Conservation (phyloP, 768 basidiomycete genomes). For the Coprinopsis strossmayeri region DNA sequence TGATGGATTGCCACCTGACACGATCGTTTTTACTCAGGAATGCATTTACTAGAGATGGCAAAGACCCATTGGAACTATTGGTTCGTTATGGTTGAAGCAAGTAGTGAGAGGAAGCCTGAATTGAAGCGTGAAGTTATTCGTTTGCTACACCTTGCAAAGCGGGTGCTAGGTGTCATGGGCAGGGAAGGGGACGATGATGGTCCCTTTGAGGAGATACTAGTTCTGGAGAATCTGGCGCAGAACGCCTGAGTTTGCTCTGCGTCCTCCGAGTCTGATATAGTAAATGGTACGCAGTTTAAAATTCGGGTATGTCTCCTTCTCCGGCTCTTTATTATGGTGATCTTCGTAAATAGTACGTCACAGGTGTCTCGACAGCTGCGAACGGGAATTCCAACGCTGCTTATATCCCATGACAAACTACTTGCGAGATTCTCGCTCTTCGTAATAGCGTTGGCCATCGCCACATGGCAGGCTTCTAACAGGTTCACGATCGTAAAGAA, state of each 20-base stretch:
- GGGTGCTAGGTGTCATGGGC: slow-evolving; percentile 43
- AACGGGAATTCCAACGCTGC: neutral
- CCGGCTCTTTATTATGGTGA: too few relatives aligned
- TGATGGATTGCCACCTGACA: neutral
- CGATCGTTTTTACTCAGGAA: slow-evolving; percentile 38
- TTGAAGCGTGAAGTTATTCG: slow-evolving; percentile 3
- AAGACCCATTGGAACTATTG: slow-evolving; percentile 68
- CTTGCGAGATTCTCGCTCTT: too few relatives aligned
- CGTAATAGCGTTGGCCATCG: too few relatives aligned
- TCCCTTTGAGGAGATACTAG: slow-evolving; percentile 46
- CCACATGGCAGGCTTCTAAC: too few relatives aligned
- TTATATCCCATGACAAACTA: too few relatives aligned
- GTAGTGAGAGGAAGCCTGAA: neutral
- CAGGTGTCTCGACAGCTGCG: neutral
- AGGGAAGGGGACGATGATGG: slow-evolving; percentile 59
- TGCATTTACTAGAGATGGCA: slow-evolving; percentile 70
- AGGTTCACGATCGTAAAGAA: too few relatives aligned
- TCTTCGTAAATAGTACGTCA: too few relatives aligned
- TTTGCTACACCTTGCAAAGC: slow-evolving; percentile 4
- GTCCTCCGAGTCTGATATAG: too few relatives aligned
- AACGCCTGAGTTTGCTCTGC: neutral
- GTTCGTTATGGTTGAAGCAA: neutral
- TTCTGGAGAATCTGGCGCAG: slow-evolving; percentile 35
- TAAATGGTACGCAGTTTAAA: too few relatives aligned
- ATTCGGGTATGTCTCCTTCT: too few relatives aligned